Conservation (phyloP, 2,329 filamentous ascomycete genomes). For the Beauveria caledonica region DNA sequence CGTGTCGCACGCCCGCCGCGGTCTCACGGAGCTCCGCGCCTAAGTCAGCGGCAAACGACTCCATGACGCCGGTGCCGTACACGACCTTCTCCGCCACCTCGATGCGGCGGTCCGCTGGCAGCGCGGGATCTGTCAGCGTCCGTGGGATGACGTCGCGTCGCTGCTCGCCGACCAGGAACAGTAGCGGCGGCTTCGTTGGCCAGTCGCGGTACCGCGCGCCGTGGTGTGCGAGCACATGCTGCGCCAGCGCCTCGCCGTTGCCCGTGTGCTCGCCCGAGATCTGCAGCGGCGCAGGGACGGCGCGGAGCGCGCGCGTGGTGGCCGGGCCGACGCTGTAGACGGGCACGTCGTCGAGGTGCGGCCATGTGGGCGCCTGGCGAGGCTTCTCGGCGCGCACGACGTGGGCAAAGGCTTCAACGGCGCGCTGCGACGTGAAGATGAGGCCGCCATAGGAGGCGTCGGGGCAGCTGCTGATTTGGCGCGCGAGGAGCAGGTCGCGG, state of each 20-base stretch:
- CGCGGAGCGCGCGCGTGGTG: slow-evolving; percentile 64
- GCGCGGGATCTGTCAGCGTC: slow-evolving; percentile 53
- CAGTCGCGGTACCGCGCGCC: slow-evolving; percentile 38
- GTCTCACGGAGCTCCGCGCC: slow-evolving; percentile 31
- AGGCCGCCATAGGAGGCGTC: slow-evolving; percentile 58
- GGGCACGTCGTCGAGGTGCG: slow-evolving; percentile 47
- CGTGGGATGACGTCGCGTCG: slow-evolving; percentile 83
- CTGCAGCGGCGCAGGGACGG: slow-evolving; percentile 43
- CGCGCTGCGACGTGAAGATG: slow-evolving; percentile 76
- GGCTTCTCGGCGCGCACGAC: slow-evolving; percentile 45
- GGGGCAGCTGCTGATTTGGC: slow-evolving; percentile 29
- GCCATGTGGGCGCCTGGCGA: slow-evolving; percentile 30
- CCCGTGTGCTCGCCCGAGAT: slow-evolving; percentile 77
- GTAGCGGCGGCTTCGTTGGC: slow-evolving; percentile 49
- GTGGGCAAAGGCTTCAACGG: slow-evolving; percentile 67
- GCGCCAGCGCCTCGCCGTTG: slow-evolving; percentile 71
- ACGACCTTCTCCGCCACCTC: slow-evolving; percentile 71
- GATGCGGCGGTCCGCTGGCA: slow-evolving; percentile 46
- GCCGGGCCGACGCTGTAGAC: slow-evolving; percentile 77
- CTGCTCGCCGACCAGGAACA: slow-evolving; percentile 89
- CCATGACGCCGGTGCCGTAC: slow-evolving; percentile 80
- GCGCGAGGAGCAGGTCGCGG: slow-evolving; percentile 37
- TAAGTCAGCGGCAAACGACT: slow-evolving; percentile 66
- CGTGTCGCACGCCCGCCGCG: background rate
- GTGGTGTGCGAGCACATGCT: slow-evolving; percentile 75